These are phyloP conservation scores for Plasmodium coatneyi DNA, from an alignment of 169 alveolate species.

Conservation along the genomic window DNA sequence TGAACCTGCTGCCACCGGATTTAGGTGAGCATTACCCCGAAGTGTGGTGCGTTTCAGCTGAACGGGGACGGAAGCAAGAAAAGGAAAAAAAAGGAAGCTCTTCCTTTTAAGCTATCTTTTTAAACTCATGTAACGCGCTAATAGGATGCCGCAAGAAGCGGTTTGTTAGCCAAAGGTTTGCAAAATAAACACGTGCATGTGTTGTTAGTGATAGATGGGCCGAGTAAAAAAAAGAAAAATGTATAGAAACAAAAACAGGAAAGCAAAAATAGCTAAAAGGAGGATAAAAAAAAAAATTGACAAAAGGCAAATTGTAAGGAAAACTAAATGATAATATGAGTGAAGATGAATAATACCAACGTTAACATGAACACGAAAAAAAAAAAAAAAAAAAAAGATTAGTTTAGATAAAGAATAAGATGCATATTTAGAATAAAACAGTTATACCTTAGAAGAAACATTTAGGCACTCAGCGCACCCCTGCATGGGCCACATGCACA, in stretches of 20 bases:
- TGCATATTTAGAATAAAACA: background rate
- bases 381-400: background rate
- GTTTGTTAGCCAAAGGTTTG: background rate
- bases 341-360: background rate
- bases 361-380: background rate
- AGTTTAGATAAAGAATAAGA: background rate
- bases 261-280: background rate
- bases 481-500: background rate
- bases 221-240: background rate
- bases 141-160: background rate
- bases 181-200: background rate
- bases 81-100: background rate
- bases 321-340: background rate
- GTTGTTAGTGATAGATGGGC: background rate
- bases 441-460: background rate
- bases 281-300: background rate
- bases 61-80: background rate
- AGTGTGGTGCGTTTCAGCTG: background rate
- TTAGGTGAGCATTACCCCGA: background rate
- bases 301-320: background rate
- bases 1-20: background rate
- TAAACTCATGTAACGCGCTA: background rate
- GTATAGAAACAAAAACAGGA: background rate
- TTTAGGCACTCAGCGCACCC: background rate
- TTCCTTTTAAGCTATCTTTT: background rate